phyloP scores from a whole-genome alignment of 2,329 filamentous ascomycete genomes.

The Colletotrichum sp. region DNA sequence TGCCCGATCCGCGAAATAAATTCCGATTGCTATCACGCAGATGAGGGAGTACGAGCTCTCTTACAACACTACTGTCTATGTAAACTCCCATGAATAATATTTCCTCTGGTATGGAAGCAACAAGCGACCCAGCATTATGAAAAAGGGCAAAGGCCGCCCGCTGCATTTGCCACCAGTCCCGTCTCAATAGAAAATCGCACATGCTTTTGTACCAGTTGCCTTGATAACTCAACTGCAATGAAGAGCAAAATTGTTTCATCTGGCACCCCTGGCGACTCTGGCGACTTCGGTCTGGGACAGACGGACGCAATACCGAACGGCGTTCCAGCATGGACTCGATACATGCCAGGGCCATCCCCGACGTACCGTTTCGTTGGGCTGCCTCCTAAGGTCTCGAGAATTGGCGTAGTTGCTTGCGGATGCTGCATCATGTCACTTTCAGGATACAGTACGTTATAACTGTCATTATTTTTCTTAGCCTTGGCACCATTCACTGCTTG shows the following conservation, averaged over 20 bases:
- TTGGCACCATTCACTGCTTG: neutral
- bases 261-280: neutral
- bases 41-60: neutral
- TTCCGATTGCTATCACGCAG: neutral
- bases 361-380: neutral
- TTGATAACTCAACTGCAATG: neutral
- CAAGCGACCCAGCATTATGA: neutral
- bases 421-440: neutral
- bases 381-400: neutral
- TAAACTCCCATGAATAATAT: neutral
- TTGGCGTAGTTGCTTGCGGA: neutral
- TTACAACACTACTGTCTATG: neutral
- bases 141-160: neutral
- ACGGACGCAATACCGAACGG: neutral
- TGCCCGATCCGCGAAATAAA: neutral
- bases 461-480: neutral
- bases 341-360: neutral
- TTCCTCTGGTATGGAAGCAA: neutral
- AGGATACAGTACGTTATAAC: neutral
- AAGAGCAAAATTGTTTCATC: neutral
- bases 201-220: neutral
- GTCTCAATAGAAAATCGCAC: neutral
- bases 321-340: neutral
- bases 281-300: neutral
- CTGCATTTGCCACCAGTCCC: neutral